Evolutionary conservation across 1,139 yeast genomes (phyloP), one percentile per base, ranked within the genome.

Genomic region (Suhomyces bokatorum): DNA sequence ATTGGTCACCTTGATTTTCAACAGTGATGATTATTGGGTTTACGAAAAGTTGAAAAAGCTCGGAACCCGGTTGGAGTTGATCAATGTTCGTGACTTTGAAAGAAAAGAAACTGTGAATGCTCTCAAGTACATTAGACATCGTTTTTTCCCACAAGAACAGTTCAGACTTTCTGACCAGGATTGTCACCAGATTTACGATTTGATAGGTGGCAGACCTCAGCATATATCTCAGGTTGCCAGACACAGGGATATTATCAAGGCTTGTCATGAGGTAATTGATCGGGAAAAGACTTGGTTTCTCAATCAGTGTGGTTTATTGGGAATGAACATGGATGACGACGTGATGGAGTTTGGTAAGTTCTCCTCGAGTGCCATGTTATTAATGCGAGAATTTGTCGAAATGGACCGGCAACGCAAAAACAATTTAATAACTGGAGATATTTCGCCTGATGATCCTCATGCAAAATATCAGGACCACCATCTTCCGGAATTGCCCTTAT

Each of bases 331-430:
- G 95, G 96, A 87, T 61, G 96, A 87, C 57, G 96, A 87, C 64
- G 96, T 87, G 6, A 85, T 87, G 87, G 95, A 86, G 51, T 77
- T 80, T 50, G 96, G 95, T 6, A 87, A 87, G 60, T 87, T 87
- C 57, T 75, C 90, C 6, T 70, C 84, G 2, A 77, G 88, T 37
- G 93, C 95, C 10, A 86, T 87, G 91, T 67, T 84, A 16, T 68
- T 87, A 43, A 83, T 86, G 80, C 71, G 80, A 45, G 89, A 79
- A 49, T 77, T 87, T 56, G 95, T 87, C 2, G 80, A 80, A 26
- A 77, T 85, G 80, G 93, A 85, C 58, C 58, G 78, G 26, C 56
- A 60, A 11, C 55, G 73, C 28, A 50, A 63, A 48, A 62, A 64
- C 40, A 66, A 67, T 4, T 54, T 70, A 24, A 60, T 67, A 20